Conservation (phyloP, 177 flowering plant genomes). For the Vitis hybrid region DNA sequence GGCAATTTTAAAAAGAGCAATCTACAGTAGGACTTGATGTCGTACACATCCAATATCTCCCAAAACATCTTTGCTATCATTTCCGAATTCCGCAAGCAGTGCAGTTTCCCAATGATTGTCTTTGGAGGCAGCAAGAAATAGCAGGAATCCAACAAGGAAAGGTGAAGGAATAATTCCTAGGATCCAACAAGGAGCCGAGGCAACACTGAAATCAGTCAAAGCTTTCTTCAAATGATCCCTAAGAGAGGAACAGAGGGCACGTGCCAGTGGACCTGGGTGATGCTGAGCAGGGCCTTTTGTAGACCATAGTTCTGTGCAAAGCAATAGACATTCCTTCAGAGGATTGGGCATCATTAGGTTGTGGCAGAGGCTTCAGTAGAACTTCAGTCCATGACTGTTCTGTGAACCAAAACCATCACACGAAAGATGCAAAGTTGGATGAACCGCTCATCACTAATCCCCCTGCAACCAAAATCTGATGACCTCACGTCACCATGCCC, state of each 20-base stretch:
- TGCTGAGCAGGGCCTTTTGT: slow-evolving; percentile 90
- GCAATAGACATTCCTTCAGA: slow-evolving; percentile 97
- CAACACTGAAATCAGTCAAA: slow-evolving; percentile 48
- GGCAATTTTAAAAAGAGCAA: slow-evolving; percentile 80
- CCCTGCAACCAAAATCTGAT: slow-evolving; percentile 49
- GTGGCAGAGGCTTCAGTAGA: slow-evolving; percentile 75
- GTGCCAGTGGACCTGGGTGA: slow-evolving; percentile 88
- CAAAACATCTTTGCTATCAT: slow-evolving; percentile 85
- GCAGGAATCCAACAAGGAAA: slow-evolving; percentile 82
- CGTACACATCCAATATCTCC: slow-evolving; percentile 87
- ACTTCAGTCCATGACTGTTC: slow-evolving; percentile 89
- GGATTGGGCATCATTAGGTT: slow-evolving; percentile 86
- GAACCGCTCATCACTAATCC: slow-evolving; percentile 76
- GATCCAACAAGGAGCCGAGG: slow-evolving; percentile 75
- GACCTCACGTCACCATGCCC: slow-evolving; percentile 44
- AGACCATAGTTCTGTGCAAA: slow-evolving; percentile 89
- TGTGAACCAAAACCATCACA: slow-evolving; percentile 91
- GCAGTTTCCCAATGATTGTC: too few relatives aligned
- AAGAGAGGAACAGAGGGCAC: slow-evolving; percentile 78
- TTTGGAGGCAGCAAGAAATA: slow-evolving; percentile 76
- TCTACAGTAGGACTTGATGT: slow-evolving; percentile 88
- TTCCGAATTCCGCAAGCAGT: slow-evolving; percentile 64
- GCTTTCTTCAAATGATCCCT: slow-evolving; percentile 79
- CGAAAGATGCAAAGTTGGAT: slow-evolving; percentile 79
- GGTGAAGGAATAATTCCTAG: slow-evolving; percentile 70